Percentiles rank a stretch among this genome's conserved stretches.
Conservation (phyloP, 2,329 filamentous ascomycete species). For the Arthrobotrys sinensis region DNA sequence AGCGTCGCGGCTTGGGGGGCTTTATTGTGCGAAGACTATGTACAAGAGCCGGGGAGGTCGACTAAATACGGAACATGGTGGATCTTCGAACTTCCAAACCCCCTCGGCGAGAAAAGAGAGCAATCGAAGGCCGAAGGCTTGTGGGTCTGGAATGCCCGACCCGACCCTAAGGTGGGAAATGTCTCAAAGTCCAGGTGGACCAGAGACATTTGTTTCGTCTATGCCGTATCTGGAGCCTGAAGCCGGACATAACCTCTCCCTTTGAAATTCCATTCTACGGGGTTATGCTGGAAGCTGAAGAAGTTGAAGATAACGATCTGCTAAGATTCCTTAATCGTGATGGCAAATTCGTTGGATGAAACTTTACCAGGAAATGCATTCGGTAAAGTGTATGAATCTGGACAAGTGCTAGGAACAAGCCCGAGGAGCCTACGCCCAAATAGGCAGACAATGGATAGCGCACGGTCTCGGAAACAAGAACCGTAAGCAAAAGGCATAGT, state of each 20-base stretch:
- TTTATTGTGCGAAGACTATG: not conserved
- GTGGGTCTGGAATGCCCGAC: not conserved
- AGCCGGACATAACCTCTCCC: not conserved
- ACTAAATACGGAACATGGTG: slow-evolving; percentile 1
- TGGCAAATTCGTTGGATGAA: not conserved
- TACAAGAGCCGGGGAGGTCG: not conserved
- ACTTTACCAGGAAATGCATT: not conserved
- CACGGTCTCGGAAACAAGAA: slow-evolving; percentile 2
- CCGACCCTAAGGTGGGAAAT: slow-evolving; percentile 3
- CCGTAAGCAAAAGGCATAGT: not conserved
- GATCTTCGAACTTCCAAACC: not conserved
- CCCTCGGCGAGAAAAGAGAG: not conserved
- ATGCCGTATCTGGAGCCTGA: not conserved
- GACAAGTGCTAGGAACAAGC: not conserved
- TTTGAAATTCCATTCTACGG: not conserved
- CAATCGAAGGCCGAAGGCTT: not conserved
- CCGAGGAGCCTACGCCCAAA: not conserved
- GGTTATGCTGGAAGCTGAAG: not conserved
- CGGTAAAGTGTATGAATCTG: slow-evolving; percentile 1
- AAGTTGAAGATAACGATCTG: not conserved
- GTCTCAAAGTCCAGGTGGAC: slow-evolving; percentile 11
- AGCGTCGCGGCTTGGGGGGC: not conserved
- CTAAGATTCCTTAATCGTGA: not conserved
- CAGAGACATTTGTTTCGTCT: slow-evolving; percentile 21
- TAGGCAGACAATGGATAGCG: not conserved